These are phyloP conservation scores for Phytophthora boehmeriae DNA, from an alignment of 352 stramenopile species.

Conservation along the genomic window DNA sequence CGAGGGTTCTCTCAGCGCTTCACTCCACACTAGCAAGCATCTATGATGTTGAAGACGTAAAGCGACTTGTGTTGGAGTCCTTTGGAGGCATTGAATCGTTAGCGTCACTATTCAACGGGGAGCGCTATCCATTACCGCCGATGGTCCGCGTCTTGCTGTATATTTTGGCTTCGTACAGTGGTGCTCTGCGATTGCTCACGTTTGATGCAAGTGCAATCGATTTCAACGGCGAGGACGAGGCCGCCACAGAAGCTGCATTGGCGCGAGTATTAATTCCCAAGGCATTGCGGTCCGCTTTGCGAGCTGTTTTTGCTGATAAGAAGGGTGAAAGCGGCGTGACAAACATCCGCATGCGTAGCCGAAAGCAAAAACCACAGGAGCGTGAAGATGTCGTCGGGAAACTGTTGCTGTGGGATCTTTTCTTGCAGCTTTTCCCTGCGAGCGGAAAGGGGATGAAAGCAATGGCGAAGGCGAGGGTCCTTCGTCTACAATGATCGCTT, in stretches of 20 bases:
- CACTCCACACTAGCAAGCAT: slow-evolving; percentile 50
- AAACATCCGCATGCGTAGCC: slow-evolving; percentile 47
- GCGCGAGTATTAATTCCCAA: slow-evolving; percentile 69
- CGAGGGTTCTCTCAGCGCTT: slow-evolving; percentile 41
- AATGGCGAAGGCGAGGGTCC: slow-evolving; percentile 14
- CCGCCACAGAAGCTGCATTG: slow-evolving; percentile 67
- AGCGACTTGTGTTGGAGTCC: slow-evolving; percentile 57
- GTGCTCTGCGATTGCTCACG: slow-evolving; percentile 43
- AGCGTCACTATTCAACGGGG: slow-evolving; percentile 65
- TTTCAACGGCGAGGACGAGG: slow-evolving; percentile 83
- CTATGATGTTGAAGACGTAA: slow-evolving; percentile 47
- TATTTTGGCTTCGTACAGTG: slow-evolving; percentile 56
- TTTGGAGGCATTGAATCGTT: slow-evolving; percentile 68
- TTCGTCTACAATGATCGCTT: slow-evolving; percentile 57
- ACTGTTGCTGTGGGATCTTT: slow-evolving; percentile 83
- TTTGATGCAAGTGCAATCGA: slow-evolving; percentile 61
- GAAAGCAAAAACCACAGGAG: slow-evolving; percentile 59
- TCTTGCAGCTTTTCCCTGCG: slow-evolving; percentile 78
- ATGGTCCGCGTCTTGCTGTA: slow-evolving; percentile 67
- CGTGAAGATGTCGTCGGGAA: slow-evolving; percentile 57
- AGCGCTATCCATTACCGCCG: slow-evolving; percentile 52
- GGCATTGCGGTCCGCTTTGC: slow-evolving; percentile 62
- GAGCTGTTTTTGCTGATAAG: slow-evolving; percentile 50
- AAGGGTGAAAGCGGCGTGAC: slow-evolving; percentile 16
- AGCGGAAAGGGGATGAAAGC: slow-evolving; percentile 17